Conservation (phyloP, 192 early-diverging fungal genomes). For the Coemansia pectinata region DNA sequence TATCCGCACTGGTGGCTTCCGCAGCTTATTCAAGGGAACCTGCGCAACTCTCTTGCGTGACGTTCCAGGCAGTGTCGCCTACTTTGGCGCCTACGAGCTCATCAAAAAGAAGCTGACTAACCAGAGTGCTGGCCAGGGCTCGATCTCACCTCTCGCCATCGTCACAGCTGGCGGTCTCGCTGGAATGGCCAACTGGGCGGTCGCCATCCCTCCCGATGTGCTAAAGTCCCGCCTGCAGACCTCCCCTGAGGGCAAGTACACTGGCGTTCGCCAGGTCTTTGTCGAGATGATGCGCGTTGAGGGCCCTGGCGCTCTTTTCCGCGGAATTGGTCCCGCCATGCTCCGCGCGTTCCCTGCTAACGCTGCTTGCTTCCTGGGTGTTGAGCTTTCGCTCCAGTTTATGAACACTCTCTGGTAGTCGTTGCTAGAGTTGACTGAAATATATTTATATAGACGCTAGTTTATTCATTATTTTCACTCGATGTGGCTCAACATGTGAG, state of each 20-base stretch:
- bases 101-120: constrained; percentile 72
- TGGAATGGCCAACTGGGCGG: constrained; percentile 95
- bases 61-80: constrained; percentile 90
- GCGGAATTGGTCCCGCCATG: constrained; percentile 82
- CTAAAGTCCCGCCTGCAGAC: constrained; percentile 80
- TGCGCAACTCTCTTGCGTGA: constrained; percentile 93
- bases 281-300: constrained; percentile 59
- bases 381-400: constrained; percentile 49
- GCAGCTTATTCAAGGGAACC: constrained; percentile 89
- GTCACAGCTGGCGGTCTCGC: constrained; percentile 97
- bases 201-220: constrained; percentile 79
- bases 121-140: constrained; percentile 65
- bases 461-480: background rate
- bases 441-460: background rate
- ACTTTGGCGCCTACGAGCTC: constrained; percentile 94
- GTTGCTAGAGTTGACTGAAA: background rate
- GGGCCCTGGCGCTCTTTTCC: constrained; percentile 70
- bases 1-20: constrained; percentile 84
- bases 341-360: constrained; percentile 81
- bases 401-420: constrained; percentile 52
- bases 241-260: constrained; percentile 58
- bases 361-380: constrained; percentile 77
- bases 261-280: constrained; percentile 56
- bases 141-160: constrained; percentile 78
- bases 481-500: background rate